These are phyloP conservation scores for Epichloe gansuensis DNA, from an alignment of 2,329 filamentous ascomycete genomes.

Conservation along the genomic window DNA sequence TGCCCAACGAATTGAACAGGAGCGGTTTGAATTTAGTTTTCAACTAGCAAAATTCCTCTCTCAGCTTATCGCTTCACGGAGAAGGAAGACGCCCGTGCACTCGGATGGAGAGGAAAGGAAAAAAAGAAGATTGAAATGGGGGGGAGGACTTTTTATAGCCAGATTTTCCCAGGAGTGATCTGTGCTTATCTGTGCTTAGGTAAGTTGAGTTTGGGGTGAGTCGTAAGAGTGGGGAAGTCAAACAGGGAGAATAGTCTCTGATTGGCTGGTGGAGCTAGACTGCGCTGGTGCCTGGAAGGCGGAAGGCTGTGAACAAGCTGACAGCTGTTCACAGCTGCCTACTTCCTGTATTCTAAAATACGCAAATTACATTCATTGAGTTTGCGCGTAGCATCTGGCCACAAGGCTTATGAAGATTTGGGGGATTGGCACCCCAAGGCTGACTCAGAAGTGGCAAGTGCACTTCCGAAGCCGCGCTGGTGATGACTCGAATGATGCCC, in stretches of 20 bases:
- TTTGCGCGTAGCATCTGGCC: too few species aligned
- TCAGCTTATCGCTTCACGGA: constrained; percentile 53
- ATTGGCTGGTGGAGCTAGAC: neutral
- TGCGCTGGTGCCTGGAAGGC: neutral
- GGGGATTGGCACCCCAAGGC: too few species aligned
- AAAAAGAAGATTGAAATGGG: constrained; percentile 22
- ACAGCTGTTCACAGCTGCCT: neutral
- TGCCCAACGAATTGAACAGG: constrained; percentile 51
- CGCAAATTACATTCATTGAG: neutral
- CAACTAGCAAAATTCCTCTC: constrained; percentile 83
- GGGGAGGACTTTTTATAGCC: constrained; percentile 22
- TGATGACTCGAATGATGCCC: too few species aligned
- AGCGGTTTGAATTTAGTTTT: constrained; percentile 70
- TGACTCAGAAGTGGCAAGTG: too few species aligned
- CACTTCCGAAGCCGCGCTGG: too few species aligned
- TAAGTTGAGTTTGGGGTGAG: constrained; percentile 2
- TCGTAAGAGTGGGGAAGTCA: too few species aligned
- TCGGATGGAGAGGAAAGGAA: constrained; percentile 39
- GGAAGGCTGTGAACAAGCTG: too few species aligned
- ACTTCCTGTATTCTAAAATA: neutral
- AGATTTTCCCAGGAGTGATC: neutral
- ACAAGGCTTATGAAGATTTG: too few species aligned
- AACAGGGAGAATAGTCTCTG: neutral
- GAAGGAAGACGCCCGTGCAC: constrained; percentile 57
- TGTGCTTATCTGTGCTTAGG: constrained; percentile 6